Evolutionary conservation across 768 basidiomycete genomes (phyloP), one percentile per base, ranked within the genome.

Genomic region (Tulasnella sp.): DNA sequence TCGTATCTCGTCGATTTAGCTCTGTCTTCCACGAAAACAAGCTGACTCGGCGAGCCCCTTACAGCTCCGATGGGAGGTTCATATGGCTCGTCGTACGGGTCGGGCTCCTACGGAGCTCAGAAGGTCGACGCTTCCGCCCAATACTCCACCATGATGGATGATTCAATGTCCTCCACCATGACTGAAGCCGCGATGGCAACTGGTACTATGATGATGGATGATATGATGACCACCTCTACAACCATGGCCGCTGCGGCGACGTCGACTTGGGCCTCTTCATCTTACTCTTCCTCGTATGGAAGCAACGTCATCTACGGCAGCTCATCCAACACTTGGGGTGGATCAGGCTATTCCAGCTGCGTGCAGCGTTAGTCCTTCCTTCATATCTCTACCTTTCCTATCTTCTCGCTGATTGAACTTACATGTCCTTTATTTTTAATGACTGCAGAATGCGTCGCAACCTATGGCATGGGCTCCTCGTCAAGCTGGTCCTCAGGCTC

Each of bases 261-360:
- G 17, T 27, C 48, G 17, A 21, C 25, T 51, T 53, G 43, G 41
- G 49, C 21, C 43, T 38, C 48, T 17, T 42, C 24, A 24, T 59
- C 52, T 45, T 27, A n/a, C 38, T 45, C 60, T n/a, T 53, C 53
- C 49, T 34, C 49, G n/a, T n/a, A n/a, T 38, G 15, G 7, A 5
- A 38, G 7, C 46, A 56, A 46, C 25, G 49, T 45, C 34, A 24
- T 25, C 17, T 61, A 63, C 34, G 63, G 63, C n/a, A 62, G 60
- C 25, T 49, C 54, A 17, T 56, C 43, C 29, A 51, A 48, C 34
- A 46, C 49, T 64, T 42, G 48, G 60, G 60, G 62, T 24, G 48
- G 55, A 21, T 74, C 73, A 19, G 74, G 75, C 44, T 87, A 85
- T 72, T 72, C 83, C 64, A 75, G 75, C 71, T 87, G 85, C 67